Conservation (phyloP, 225 moss, liverwort and hornwort species). For the Polytrichum commune region DNA sequence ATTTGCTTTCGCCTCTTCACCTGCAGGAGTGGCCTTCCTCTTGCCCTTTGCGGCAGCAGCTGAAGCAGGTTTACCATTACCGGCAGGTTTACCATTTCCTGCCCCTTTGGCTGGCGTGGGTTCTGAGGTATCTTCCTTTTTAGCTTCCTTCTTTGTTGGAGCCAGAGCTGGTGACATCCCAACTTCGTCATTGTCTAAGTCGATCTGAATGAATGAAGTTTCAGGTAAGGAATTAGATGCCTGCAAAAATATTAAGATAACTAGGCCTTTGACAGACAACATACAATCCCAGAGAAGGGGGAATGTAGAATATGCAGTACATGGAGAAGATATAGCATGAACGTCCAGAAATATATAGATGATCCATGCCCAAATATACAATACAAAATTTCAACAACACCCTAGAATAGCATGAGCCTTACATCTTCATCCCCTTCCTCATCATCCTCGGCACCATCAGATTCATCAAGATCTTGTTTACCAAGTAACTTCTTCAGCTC, state of each 20-base stretch:
- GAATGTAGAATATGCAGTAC: too few species aligned
- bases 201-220: slow-evolving; percentile 43
- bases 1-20: slow-evolving; percentile 58
- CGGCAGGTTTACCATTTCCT: slow-evolving; percentile 11
- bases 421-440: slow-evolving; percentile 99
- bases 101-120: slow-evolving; percentile 62
- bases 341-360: too few species aligned
- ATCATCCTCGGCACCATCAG: slow-evolving; percentile 88
- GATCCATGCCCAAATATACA: too few species aligned
- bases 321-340: too few species aligned
- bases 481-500: slow-evolving; percentile 96
- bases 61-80: slow-evolving; percentile 50
- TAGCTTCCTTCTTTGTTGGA: slow-evolving; percentile 86
- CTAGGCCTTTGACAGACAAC: not conserved
- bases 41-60: slow-evolving; percentile 69
- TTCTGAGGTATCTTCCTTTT: slow-evolving; percentile 77
- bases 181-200: slow-evolving; percentile 96
- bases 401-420: slow-evolving; percentile 9
- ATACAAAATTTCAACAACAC: too few species aligned
- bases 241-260: too few species aligned
- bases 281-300: not conserved
- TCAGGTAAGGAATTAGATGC: slow-evolving; percentile 1
- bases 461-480: slow-evolving; percentile 86
- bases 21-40: slow-evolving; percentile 46
- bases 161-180: slow-evolving; percentile 96